A percentile compares a stretch with the other conserved stretches of the same genome.
Conservation (phyloP, 1,284 basidiomycete species). For the Cystobasidium slooffiae region DNA sequence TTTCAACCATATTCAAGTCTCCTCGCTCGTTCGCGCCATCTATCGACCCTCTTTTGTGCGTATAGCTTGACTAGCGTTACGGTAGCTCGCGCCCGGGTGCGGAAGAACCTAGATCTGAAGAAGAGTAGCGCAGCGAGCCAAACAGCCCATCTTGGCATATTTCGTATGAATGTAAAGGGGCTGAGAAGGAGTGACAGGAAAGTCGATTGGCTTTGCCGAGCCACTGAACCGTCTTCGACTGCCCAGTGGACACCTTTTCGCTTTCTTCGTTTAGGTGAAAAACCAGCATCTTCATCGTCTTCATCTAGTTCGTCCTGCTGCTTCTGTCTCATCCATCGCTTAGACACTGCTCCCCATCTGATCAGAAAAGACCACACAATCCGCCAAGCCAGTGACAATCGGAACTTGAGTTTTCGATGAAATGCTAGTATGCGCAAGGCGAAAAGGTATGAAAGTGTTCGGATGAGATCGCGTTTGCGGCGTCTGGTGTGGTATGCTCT, state of each 20-base stretch:
- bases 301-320: neutral
- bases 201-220: neutral
- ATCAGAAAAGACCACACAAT: constrained; percentile 30
- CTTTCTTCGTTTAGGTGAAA: constrained; percentile 21
- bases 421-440: constrained; percentile 56
- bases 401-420: constrained; percentile 46
- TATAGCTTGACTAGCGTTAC: neutral
- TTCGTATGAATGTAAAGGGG: neutral
- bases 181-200: neutral
- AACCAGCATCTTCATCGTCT: constrained; percentile 1
- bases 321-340: neutral
- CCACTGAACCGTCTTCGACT: constrained; percentile 1
- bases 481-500: constrained; percentile 66
- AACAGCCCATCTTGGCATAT: constrained; percentile 35
- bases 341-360: constrained; percentile 37
- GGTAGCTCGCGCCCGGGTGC: neutral
- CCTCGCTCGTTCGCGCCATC: neutral
- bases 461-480: constrained; percentile 71
- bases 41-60: neutral
- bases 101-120: constrained; percentile 28
- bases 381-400: constrained; percentile 15
- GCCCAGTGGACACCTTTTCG: constrained; percentile 42
- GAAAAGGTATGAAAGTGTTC: constrained; percentile 67
- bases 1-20: neutral
- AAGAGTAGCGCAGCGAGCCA: constrained; percentile 31